These are phyloP conservation scores for Leccinum uliginosum DNA, from an alignment of 768 basidiomycete genomes.

Conservation along the genomic window DNA sequence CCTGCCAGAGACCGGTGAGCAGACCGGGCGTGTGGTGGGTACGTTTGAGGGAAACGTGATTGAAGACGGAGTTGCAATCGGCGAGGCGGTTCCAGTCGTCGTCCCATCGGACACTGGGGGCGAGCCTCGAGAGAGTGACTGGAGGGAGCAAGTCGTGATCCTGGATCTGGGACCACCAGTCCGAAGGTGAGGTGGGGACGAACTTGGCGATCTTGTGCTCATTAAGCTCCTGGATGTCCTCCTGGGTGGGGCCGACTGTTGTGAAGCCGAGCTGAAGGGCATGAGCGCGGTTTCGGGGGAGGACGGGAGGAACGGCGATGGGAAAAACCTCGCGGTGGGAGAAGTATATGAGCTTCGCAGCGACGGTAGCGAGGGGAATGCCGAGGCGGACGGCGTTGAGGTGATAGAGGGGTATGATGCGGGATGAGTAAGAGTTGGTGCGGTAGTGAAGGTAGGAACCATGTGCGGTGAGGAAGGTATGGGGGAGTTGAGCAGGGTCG, in stretches of 20 bases:
- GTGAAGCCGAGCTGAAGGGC: constrained; percentile 24
- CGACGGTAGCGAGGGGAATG: constrained; percentile 46
- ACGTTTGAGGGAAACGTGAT: constrained; percentile 25
- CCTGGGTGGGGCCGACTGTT: constrained; percentile 44
- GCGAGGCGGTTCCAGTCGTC: constrained; percentile 53
- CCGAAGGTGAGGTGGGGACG: constrained; percentile 7
- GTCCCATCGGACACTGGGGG: constrained; percentile 48
- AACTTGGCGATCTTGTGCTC: constrained; percentile 35
- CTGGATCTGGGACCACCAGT: constrained; percentile 22
- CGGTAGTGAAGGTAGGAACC: constrained; percentile 48
- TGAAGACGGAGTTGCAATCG: constrained; percentile 40
- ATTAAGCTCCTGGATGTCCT: constrained; percentile 59
- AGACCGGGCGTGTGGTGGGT: constrained; percentile 46
- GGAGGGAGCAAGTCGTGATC: constrained; percentile 19
- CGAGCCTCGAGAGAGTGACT: constrained; percentile 23
- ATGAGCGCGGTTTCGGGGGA: constrained; percentile 30
- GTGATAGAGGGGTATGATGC: constrained; percentile 28
- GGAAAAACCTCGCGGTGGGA: constrained; percentile 49
- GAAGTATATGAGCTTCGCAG: constrained; percentile 63
- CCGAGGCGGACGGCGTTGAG: constrained; percentile 23
- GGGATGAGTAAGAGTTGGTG: constrained; percentile 25
- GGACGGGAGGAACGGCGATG: constrained; percentile 39
- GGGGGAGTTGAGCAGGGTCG: constrained; percentile 14
- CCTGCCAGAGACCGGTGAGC: constrained; percentile 58
- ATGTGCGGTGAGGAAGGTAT: constrained; percentile 35